Conservation (phyloP, 108 stramenopile species). For the Pseudonitzschia delicatissima region DNA sequence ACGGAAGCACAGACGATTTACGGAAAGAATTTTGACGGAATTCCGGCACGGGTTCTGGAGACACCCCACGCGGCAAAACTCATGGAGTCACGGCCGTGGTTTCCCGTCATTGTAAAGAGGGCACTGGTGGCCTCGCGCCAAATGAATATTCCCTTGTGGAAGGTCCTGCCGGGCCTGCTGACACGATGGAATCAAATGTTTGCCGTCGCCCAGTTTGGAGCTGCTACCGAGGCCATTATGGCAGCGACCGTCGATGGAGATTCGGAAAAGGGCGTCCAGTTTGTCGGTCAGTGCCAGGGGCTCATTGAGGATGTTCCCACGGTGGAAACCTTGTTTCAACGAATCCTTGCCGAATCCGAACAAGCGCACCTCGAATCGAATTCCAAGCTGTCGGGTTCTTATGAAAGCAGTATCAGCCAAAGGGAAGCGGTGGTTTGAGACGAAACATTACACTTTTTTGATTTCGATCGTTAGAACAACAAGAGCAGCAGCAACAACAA, state of each 20-base stretch:
- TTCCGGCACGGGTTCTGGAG: slow-evolving; percentile 78
- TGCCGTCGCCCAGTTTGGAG: slow-evolving; percentile 80
- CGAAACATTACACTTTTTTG: too few relatives aligned
- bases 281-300: slow-evolving; percentile 82
- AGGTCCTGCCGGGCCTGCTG: slow-evolving; percentile 76
- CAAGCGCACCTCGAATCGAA: too few relatives aligned
- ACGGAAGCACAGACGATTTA: slow-evolving; percentile 75
- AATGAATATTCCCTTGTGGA: slow-evolving; percentile 77
- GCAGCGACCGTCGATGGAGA: slow-evolving; percentile 80
- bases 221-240: slow-evolving; percentile 74
- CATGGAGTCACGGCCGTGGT: slow-evolving; percentile 49
- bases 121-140: slow-evolving; percentile 67
- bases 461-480: too few relatives aligned
- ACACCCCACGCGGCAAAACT: slow-evolving; percentile 47
- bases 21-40: slow-evolving; percentile 87
- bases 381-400: too few relatives aligned
- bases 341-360: slow-evolving; percentile 64
- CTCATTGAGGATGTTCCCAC: slow-evolving; percentile 75
- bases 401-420: too few relatives aligned
- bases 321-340: slow-evolving; percentile 75
- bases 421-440: too few relatives aligned
- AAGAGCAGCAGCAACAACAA: too few relatives aligned
- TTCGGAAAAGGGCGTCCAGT: slow-evolving; percentile 71
- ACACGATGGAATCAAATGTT: slow-evolving; percentile 84
- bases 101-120: slow-evolving; percentile 56